Evolutionary conservation across 83 land plant genomes (phyloP).

Genomic region (Picea abies): DNA sequence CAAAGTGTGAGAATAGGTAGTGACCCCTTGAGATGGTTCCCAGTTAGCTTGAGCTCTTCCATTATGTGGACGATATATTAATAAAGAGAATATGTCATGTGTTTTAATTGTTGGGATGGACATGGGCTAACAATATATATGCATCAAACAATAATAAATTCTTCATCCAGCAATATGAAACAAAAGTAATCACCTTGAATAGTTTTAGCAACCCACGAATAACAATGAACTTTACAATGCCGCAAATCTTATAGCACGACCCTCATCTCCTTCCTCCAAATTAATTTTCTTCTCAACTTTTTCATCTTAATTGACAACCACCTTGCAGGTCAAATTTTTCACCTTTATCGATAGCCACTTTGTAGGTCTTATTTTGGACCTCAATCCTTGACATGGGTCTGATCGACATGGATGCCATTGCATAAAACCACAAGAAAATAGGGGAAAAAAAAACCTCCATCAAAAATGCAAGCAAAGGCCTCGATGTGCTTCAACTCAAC

Average conservation of each 20-base stretch:
- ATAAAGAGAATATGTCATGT: not conserved
- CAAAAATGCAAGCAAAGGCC: too few species aligned
- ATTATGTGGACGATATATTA: slow-evolving; percentile 85
- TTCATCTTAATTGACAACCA: too few species aligned
- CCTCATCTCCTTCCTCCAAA: too few species aligned
- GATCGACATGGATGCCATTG: too few species aligned
- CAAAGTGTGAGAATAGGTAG: slow-evolving; percentile 93
- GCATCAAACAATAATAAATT: not conserved
- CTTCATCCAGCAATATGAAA: not conserved
- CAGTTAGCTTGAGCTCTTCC: slow-evolving; percentile 97
- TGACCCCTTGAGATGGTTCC: slow-evolving; percentile 94
- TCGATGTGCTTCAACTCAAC: too few species aligned
- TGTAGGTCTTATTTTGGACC: too few species aligned
- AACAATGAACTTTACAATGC: not conserved
- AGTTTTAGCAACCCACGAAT: not conserved
- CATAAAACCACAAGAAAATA: too few species aligned
- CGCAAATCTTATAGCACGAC: not conserved
- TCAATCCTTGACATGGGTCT: too few species aligned
- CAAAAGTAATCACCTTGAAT: not conserved
- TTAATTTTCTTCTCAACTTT: too few species aligned
- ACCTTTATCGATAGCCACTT: too few species aligned
- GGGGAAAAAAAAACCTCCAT: too few species aligned
- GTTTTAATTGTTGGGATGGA: not conserved
- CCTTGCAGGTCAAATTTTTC: too few species aligned
- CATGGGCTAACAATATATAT: not conserved